These are phyloP conservation scores for Monosiga brevicollis DNA, from an alignment of 78 protist species.

Conservation along the genomic window DNA sequence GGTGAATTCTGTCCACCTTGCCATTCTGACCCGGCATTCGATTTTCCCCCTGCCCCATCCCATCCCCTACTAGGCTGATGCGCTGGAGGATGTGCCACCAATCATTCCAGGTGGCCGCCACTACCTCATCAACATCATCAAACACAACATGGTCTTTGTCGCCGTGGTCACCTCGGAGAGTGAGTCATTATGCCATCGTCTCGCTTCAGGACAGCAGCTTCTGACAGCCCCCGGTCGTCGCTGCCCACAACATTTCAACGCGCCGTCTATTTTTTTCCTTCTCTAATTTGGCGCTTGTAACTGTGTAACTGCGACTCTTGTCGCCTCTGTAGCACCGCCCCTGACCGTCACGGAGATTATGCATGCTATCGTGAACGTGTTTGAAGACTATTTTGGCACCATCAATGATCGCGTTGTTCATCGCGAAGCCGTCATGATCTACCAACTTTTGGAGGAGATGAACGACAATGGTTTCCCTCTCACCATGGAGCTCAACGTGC, in stretches of 20 bases:
- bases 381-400: slow-evolving; percentile 51
- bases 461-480: slow-evolving; percentile 85
- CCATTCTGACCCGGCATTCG: too few species aligned
- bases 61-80: slow-evolving; percentile 1
- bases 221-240: neutral
- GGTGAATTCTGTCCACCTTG: neutral
- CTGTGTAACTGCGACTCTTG: too few species aligned
- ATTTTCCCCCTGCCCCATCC: too few species aligned
- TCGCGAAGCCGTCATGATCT: slow-evolving; percentile 62
- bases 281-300: neutral
- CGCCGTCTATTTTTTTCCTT: neutral
- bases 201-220: neutral
- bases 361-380: slow-evolving; percentile 58
- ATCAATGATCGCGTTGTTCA: slow-evolving; percentile 32
- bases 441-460: slow-evolving; percentile 80
- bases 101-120: slow-evolving; percentile 40
- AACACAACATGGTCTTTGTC: slow-evolving; percentile 4
- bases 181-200: neutral
- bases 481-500: slow-evolving; percentile 72
- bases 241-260: neutral
- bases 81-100: slow-evolving; percentile 9
- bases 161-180: neutral
- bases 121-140: slow-evolving; percentile 40
- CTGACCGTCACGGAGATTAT: slow-evolving; percentile 65
- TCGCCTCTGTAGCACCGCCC: slow-evolving; percentile 35